These are phyloP conservation scores for Aspergillus nidulans DNA, from an alignment of 495 filamentous ascomycete genomes.

Conservation along the genomic window DNA sequence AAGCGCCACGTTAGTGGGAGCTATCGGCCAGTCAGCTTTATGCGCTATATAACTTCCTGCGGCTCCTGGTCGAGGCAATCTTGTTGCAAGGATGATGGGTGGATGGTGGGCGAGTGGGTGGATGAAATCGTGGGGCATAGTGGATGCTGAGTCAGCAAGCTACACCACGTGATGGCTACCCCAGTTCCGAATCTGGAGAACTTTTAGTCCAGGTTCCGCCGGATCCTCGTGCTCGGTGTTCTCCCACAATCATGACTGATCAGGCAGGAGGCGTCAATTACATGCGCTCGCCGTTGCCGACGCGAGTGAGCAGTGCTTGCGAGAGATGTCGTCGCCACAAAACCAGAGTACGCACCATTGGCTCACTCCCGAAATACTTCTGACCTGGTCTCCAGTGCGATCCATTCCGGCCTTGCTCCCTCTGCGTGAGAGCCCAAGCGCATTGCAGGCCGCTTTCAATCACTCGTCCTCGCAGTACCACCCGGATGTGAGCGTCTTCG, in stretches of 20 bases:
- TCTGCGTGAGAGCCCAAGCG: slow-evolving; percentile 25
- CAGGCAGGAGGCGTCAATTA: slow-evolving; percentile 4
- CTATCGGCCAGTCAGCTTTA: too few relatives aligned
- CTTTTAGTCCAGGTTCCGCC: not conserved
- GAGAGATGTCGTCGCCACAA: slow-evolving; percentile 30
- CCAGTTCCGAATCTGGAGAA: not conserved
- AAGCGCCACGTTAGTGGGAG: too few relatives aligned
- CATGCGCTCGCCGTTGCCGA: slow-evolving; percentile 16
- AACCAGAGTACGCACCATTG: slow-evolving; percentile 15
- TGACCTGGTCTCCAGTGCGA: slow-evolving; percentile 22
- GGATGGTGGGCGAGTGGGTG: too few relatives aligned
- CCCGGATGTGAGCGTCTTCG: not conserved
- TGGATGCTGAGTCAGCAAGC: too few relatives aligned
- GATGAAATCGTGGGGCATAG: too few relatives aligned
- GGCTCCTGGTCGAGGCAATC: too few relatives aligned
- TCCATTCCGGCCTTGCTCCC: slow-evolving; percentile 25
- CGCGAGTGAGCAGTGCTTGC: slow-evolving; percentile 27
- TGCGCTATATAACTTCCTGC: too few relatives aligned
- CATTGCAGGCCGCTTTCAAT: slow-evolving; percentile 16
- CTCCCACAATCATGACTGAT: not conserved
- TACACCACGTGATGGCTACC: too few relatives aligned
- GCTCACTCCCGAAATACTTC: not conserved
- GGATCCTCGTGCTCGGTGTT: not conserved
- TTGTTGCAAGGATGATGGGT: too few relatives aligned
- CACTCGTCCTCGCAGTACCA: not conserved